Evolutionary conservation across 2,329 filamentous ascomycete species (phyloP), one percentile per base, ranked within the genome.

Genomic region (Neurospora sp.): DNA sequence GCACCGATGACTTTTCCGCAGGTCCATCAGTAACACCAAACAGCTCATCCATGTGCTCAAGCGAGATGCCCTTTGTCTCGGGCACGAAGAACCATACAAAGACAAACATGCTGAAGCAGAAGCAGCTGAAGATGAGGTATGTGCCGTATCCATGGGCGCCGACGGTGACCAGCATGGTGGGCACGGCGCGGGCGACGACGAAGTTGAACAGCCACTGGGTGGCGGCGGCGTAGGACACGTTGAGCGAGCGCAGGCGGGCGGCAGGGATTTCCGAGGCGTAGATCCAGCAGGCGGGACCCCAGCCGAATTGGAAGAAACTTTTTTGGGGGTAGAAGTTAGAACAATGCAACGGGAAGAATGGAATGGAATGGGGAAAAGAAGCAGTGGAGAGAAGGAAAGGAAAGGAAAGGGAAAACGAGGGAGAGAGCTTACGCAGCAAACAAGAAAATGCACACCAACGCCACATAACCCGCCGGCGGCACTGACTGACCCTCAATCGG

Each of bases 181-280:
- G 88, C 8, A 88, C 88, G 23, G 87, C 85, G 57, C 87, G 81
- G 4, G 89, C 88, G 57, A 91, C 87, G 4, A 90, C 88, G 70
- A 91, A 89, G 76, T 91, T 91, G 78, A 91, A 91, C 5, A 91
- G 77, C 88, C 88, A 90, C 74, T 91, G 88, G 0, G 87, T 89
- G 0, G 87, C 87, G 3, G 89, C 88, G 0, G 87, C 89, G 66
- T 90, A 82, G 1, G 88, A 82, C 1, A 91, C 88, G 75, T 90
- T 91, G 73, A 89, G 80, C 15, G 85, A 85, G 66, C 89, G 81
- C 6, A 91, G 81, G 37, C 89, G 82, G 1, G 87, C 87, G 5
- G 87, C 86, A 0, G 89, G 88, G 72, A 91, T 91, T 77, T 91
- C 89, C 11, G 74, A 75, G 19, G 76, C 75, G 69, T 76, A 76